Conservation (phyloP, 148 eudicot species). For the Salicornia ramosissima region DNA sequence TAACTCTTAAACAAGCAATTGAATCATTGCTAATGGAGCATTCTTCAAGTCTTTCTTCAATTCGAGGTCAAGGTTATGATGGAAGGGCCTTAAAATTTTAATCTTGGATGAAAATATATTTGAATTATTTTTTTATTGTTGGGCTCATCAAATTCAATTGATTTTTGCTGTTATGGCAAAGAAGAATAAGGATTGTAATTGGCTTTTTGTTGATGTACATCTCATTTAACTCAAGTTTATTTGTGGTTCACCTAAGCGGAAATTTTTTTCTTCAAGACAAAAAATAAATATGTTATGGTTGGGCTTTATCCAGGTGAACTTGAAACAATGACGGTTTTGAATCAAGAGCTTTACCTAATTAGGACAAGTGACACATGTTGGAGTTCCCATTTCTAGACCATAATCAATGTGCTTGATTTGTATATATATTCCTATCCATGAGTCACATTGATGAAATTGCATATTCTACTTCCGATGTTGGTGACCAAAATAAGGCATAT, state of each 20-base stretch:
- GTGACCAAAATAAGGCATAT: too few relatives aligned
- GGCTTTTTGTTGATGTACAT: too few relatives aligned
- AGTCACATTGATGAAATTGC: too few relatives aligned
- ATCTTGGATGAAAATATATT: neutral
- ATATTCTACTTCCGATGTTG: too few relatives aligned
- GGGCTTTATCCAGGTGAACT: constrained; percentile 3
- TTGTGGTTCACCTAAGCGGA: too few relatives aligned
- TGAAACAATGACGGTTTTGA: neutral
- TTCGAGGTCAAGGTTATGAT: neutral
- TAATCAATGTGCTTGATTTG: neutral
- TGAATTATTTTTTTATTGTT: neutral
- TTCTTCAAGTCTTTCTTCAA: neutral
- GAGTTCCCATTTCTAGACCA: too few relatives aligned
- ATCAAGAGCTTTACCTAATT: constrained; percentile 7
- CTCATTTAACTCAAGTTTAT: too few relatives aligned
- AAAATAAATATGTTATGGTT: neutral
- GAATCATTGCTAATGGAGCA: neutral
- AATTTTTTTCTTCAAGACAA: neutral
- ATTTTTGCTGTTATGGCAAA: too few relatives aligned
- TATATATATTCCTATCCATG: too few relatives aligned
- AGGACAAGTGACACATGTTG: neutral
- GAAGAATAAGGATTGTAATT: too few relatives aligned
- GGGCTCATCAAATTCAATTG: neutral
- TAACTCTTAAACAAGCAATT: neutral
- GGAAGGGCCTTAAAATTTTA: neutral